A percentile compares a stretch with the other conserved stretches of the same genome.
phyloP scores from a whole-genome alignment of 495 filamentous ascomycete species.

The Terfezia claveryi region DNA sequence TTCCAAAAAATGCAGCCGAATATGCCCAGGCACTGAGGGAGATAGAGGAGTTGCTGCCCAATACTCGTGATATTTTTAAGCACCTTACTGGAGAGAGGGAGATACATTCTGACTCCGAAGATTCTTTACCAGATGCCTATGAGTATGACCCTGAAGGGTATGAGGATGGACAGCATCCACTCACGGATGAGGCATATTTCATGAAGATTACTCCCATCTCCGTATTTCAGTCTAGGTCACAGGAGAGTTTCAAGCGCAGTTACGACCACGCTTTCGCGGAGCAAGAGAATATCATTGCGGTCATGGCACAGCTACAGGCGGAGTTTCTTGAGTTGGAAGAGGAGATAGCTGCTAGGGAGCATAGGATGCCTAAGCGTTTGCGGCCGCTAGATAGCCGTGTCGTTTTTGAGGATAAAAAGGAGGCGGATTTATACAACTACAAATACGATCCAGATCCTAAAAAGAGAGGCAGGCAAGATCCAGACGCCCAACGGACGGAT shows the following conservation, averaged over 20 bases:
- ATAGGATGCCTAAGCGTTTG: constrained; percentile 5
- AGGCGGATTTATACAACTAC: constrained; percentile 16
- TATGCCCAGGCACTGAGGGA: neutral
- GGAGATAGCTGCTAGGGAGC: constrained; percentile 1
- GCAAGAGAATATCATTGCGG: constrained; percentile 14
- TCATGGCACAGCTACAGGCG: constrained; percentile 10
- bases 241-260: constrained; percentile 6
- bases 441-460: constrained; percentile 14
- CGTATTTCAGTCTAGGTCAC: constrained; percentile 9
- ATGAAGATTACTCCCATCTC: constrained; percentile 9
- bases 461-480: constrained; percentile 15
- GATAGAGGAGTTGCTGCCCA: neutral
- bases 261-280: constrained; percentile 9
- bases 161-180: neutral
- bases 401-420: constrained; percentile 17
- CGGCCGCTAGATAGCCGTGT: constrained; percentile 10
- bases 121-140: neutral
- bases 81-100: neutral
- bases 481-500: constrained; percentile 11
- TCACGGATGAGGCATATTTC: constrained; percentile 3
- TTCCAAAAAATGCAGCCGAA: neutral
- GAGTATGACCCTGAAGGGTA: neutral
- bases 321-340: constrained; percentile 12
- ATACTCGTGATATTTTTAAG: neutral
- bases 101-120: neutral